Evolutionary conservation across 768 basidiomycete species (phyloP), one percentile per base, ranked within the genome.

Genomic region (Amanita inopinata): DNA sequence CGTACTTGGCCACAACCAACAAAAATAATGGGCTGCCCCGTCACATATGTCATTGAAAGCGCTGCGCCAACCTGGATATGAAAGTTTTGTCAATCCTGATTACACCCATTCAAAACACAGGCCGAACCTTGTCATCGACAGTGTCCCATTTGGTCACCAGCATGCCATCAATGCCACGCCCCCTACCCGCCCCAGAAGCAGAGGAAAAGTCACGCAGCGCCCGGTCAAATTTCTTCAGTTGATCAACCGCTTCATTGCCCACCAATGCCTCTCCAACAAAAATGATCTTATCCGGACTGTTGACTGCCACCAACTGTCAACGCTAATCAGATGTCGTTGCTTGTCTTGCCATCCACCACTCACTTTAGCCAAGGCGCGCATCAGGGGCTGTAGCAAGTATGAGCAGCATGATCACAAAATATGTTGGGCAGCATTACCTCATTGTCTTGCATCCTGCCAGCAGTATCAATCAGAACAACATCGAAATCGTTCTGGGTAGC

Each of bases 71-170:
- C 94, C 93, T 96, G 54, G 2, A 45, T 25, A 47, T 33, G 34
- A 23, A 31, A 41, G 12, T 20, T 23, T 38, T 33, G n/a, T n/a
- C n/a, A n/a, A 25, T 18, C 32, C 23, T 34, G 23, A 37, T n/a
- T 30, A 35, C 12, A 43, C 34, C 23, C 8, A 14, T 20, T 31
- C 23, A 24, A 34, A 33, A 20, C 14, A 12, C 7, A 20, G 27
- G 24, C 60, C 73, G 42, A 43, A 86, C 93, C 76, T 93, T 93
- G 64, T 93, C 90, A 54, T 92, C 90, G 15, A 98, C 96, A 1
- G 94, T 98, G 56, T 99, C 96, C 83, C 96, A 98, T 62, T 99
- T 99, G 23, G 96, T 99, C 46, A 99, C 78, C 33, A 99, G 69
- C 84, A 96, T 98, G 18, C 94, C 96, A 57, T 99, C 96, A 48